These are phyloP conservation scores for Cryptosporidium sp. DNA, from an alignment of 169 alveolate species.

Conservation along the genomic window DNA sequence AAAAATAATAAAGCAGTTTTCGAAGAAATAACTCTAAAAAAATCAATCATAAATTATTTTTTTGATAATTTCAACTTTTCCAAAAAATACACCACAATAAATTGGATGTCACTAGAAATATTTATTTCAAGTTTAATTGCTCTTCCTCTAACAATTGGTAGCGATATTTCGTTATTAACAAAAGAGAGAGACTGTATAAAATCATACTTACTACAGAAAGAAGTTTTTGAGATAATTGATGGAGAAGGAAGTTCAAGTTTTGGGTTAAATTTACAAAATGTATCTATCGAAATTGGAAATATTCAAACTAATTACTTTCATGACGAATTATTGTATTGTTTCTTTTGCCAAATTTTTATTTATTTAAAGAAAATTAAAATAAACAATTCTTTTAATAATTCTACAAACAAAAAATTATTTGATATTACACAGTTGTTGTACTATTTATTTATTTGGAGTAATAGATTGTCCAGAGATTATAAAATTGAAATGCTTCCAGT, in stretches of 20 bases:
- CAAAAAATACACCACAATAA: not conserved
- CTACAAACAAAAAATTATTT: not conserved
- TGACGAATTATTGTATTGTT: constrained; percentile 36
- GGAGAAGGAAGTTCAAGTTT: not conserved
- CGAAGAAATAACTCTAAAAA: not conserved
- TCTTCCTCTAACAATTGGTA: constrained; percentile 29
- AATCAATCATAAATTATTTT: constrained; percentile 2
- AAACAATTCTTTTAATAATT: not conserved
- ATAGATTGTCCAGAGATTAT: constrained; percentile 9
- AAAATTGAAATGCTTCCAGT: not conserved
- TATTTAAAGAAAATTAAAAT: not conserved
- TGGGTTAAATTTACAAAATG: constrained; percentile 29
- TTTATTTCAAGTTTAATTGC: constrained; percentile 21
- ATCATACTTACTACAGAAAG: constrained; percentile 24
- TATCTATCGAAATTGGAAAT: constrained; percentile 40
- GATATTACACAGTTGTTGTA: constrained; percentile 5
- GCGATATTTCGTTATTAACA: constrained; percentile 4
- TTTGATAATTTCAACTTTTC: not conserved
- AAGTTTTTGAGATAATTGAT: not conserved
- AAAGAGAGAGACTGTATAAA: constrained; percentile 59
- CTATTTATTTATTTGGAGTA: constrained; percentile 56
- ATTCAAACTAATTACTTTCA: constrained; percentile 14
- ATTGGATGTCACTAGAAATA: constrained; percentile 15
- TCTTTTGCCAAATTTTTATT: not conserved
- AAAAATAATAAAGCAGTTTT: not conserved